These are phyloP conservation scores for Schwanniomyces polymorphus DNA, from an alignment of 805 yeast species.

Conservation along the genomic window DNA sequence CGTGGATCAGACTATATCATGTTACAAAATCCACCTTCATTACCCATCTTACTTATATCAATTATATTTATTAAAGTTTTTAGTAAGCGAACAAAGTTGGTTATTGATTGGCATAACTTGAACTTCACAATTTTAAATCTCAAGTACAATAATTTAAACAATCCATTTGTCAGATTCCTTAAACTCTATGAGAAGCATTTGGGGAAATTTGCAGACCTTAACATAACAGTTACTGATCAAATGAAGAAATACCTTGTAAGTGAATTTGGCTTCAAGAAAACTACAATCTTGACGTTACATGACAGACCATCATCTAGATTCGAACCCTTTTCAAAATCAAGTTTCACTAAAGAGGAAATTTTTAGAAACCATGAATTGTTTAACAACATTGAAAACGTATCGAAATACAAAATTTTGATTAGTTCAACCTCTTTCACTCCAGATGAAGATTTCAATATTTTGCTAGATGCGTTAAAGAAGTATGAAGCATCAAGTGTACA, in stretches of 20 bases:
- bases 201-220: conserved; percentile 63
- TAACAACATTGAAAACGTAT: conserved; percentile 17
- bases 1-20: conserved; percentile 67
- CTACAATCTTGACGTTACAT: conserved; percentile 62
- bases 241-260: conserved; percentile 62
- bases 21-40: conserved; percentile 90
- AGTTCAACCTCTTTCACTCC: conserved; percentile 94
- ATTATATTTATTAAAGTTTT: conserved; percentile 51
- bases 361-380: conserved; percentile 27
- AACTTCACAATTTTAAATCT: conserved; percentile 81
- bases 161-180: conserved; percentile 63
- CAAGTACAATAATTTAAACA: conserved; percentile 51
- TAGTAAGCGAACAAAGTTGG: conserved; percentile 56
- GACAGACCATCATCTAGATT: conserved; percentile 83
- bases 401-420: conserved; percentile 62
- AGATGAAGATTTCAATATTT: conserved; percentile 80
- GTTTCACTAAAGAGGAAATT: conserved; percentile 33
- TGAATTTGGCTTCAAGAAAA: conserved; percentile 51
- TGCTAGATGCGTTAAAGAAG: conserved; percentile 64
- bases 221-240: conserved; percentile 76
- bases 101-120: conserved; percentile 96
- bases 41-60: conserved; percentile 74
- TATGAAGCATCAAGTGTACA: conserved; percentile 45
- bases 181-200: conserved; percentile 62
- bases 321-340: conserved; percentile 40